phyloP scores from a whole-genome alignment of 2,329 filamentous ascomycete species.

The Neurospora sp. region DNA sequence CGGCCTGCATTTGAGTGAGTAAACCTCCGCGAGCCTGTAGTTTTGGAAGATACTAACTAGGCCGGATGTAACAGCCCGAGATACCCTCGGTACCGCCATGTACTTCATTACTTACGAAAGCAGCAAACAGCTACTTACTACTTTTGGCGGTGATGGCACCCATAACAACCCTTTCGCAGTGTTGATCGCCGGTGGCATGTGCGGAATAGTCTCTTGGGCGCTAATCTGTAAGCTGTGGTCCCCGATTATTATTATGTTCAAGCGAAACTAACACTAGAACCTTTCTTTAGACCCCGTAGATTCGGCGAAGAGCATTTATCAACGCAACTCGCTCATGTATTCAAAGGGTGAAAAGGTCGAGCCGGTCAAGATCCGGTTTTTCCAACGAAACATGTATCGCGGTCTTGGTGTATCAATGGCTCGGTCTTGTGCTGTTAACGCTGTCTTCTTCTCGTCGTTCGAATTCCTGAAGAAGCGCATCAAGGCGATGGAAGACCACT shows the following conservation, averaged over 20 bases:
- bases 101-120: slow-evolving; percentile 90
- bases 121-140: slow-evolving; percentile 70
- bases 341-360: slow-evolving; percentile 54
- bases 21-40: not conserved
- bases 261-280: not conserved
- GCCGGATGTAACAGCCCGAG: slow-evolving; percentile 48
- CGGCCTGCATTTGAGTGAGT: slow-evolving; percentile 64
- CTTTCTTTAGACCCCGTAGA: slow-evolving; percentile 56
- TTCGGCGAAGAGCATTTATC: slow-evolving; percentile 77
- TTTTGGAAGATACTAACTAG: not conserved
- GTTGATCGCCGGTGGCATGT: slow-evolving; percentile 67
- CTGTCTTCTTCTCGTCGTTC: slow-evolving; percentile 83
- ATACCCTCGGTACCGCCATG: slow-evolving; percentile 73
- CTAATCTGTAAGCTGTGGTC: slow-evolving; percentile 48
- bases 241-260: not conserved
- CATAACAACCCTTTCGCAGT: slow-evolving; percentile 74
- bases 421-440: slow-evolving; percentile 73
- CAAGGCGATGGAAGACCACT: slow-evolving; percentile 40
- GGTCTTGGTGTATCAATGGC: slow-evolving; percentile 76
- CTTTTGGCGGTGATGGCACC: slow-evolving; percentile 58
- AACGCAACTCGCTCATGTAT: slow-evolving; percentile 67
- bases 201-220: slow-evolving; percentile 77
- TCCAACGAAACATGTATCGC: slow-evolving; percentile 69
- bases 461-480: slow-evolving; percentile 69
- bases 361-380: slow-evolving; percentile 67